Evolutionary conservation across 768 basidiomycete genomes (phyloP).

Genomic region (Boletales sp.): DNA sequence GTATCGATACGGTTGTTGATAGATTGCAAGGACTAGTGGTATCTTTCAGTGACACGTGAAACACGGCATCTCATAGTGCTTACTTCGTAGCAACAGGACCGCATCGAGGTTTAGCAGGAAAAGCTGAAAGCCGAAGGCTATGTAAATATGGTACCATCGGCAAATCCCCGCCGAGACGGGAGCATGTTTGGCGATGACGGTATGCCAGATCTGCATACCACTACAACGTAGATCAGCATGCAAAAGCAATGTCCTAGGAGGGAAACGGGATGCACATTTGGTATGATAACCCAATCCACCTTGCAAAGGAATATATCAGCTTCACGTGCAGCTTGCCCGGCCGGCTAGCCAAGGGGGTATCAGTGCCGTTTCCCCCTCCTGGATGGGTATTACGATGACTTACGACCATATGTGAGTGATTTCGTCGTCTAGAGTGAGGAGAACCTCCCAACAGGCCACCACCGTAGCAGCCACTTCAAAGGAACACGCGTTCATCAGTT

Average conservation of each 20-base stretch:
- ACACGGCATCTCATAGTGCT: background rate
- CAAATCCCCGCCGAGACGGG: slow-evolving; percentile 5
- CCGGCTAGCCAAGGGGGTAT: too few relatives aligned
- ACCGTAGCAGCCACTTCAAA: too few relatives aligned
- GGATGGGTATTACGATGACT: too few relatives aligned
- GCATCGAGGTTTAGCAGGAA: slow-evolving; percentile 12
- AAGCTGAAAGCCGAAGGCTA: slow-evolving; percentile 2
- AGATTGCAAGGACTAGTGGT: slow-evolving; percentile 13
- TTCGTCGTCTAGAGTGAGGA: too few relatives aligned
- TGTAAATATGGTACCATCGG: background rate
- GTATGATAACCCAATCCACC: too few relatives aligned
- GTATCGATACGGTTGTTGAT: slow-evolving; percentile 1
- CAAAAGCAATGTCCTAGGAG: background rate
- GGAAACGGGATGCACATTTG: too few relatives aligned
- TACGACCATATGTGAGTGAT: too few relatives aligned
- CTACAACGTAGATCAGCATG: slow-evolving; percentile 9
- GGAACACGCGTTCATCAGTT: too few relatives aligned
- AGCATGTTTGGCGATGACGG: background rate
- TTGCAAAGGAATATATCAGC: too few relatives aligned
- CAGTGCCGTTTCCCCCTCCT: too few relatives aligned
- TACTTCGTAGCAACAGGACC: slow-evolving; percentile 19
- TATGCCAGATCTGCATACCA: background rate
- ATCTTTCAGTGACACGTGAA: background rate
- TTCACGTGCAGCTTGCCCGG: too few relatives aligned
- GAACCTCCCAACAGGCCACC: too few relatives aligned